Evolutionary conservation across 306 rosid genomes (phyloP).

Genomic region (Fragaria vesca): DNA sequence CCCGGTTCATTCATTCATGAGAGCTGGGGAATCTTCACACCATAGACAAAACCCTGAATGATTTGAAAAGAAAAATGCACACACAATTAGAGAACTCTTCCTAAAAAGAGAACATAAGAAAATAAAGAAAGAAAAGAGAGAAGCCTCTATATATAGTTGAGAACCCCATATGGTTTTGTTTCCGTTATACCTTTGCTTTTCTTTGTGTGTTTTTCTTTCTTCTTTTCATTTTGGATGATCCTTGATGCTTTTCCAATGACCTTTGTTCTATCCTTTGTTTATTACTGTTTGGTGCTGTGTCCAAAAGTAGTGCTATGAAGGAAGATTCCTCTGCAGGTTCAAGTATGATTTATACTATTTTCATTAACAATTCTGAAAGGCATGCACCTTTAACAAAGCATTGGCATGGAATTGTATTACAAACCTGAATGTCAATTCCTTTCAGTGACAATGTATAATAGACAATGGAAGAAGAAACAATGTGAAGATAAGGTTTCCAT

Average conservation of each 20-base stretch:
- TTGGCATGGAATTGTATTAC: not conserved
- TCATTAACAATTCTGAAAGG: not conserved
- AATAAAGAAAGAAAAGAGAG: not conserved
- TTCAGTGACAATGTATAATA: not conserved
- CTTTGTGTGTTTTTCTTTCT: not conserved
- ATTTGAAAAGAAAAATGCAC: not conserved
- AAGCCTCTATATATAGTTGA: not conserved
- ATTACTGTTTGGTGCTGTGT: conserved; percentile 13
- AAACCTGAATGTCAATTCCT: not conserved
- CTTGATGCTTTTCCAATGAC: not conserved
- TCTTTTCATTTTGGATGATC: conserved; percentile 1
- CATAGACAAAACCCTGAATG: conserved; percentile 2
- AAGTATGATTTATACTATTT: conserved; percentile 7
- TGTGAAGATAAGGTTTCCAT: not conserved
- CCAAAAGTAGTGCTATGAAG: conserved; percentile 5
- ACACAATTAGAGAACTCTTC: not conserved
- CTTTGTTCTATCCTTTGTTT: conserved; percentile 5
- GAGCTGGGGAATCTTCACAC: not conserved
- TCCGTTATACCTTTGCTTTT: not conserved
- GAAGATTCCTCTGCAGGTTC: conserved; percentile 20
- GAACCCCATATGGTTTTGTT: not conserved
- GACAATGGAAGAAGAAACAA: conserved; percentile 2
- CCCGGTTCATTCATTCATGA: not conserved
- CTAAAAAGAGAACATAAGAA: not conserved
- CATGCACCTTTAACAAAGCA: conserved; percentile 1